Conservation (phyloP, 352 stramenopile species). For the Phytophthora macrochlamydospora region DNA sequence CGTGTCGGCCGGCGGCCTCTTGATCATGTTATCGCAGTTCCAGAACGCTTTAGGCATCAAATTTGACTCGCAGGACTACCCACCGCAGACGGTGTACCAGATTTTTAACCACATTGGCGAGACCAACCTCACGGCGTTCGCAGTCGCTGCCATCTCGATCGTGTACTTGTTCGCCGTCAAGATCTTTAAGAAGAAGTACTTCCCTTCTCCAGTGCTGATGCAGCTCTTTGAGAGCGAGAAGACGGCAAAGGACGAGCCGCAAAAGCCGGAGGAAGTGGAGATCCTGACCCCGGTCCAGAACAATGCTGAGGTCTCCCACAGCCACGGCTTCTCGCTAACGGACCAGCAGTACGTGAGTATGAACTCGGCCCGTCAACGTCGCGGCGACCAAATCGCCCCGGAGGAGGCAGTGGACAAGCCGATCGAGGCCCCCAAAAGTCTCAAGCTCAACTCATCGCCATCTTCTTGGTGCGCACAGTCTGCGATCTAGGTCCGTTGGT, state of each 20-base stretch:
- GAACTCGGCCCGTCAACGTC: slow-evolving; percentile 25
- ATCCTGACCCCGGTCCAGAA: slow-evolving; percentile 17
- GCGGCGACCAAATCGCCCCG: slow-evolving; percentile 4
- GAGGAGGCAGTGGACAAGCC: slow-evolving; percentile 17
- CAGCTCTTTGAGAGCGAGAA: slow-evolving; percentile 36
- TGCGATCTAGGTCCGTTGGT: slow-evolving; percentile 71
- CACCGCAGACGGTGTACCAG: slow-evolving; percentile 65
- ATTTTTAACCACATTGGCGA: slow-evolving; percentile 64
- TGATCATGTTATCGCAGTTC: slow-evolving; percentile 91
- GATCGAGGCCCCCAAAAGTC: slow-evolving; percentile 4
- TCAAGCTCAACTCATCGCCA: slow-evolving; percentile 15
- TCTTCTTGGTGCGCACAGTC: slow-evolving; percentile 51
- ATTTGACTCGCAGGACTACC: slow-evolving; percentile 48
- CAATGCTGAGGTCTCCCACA: slow-evolving; percentile 18
- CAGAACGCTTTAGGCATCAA: slow-evolving; percentile 83
- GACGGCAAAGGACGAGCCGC: slow-evolving; percentile 9
- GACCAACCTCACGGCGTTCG: slow-evolving; percentile 76
- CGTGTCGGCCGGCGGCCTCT: slow-evolving; percentile 84
- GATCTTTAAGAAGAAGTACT: slow-evolving; percentile 49
- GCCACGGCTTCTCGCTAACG: slow-evolving; percentile 47
- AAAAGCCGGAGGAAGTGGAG: slow-evolving; percentile 6
- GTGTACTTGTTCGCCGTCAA: slow-evolving; percentile 50
- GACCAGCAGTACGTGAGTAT: slow-evolving; percentile 57
- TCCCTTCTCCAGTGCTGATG: slow-evolving; percentile 36
- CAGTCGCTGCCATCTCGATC: slow-evolving; percentile 66